Percentiles rank a stretch among this genome's conserved stretches.
phyloP scores from a whole-genome alignment of 495 filamentous ascomycete genomes.

The Neurospora sp. region DNA sequence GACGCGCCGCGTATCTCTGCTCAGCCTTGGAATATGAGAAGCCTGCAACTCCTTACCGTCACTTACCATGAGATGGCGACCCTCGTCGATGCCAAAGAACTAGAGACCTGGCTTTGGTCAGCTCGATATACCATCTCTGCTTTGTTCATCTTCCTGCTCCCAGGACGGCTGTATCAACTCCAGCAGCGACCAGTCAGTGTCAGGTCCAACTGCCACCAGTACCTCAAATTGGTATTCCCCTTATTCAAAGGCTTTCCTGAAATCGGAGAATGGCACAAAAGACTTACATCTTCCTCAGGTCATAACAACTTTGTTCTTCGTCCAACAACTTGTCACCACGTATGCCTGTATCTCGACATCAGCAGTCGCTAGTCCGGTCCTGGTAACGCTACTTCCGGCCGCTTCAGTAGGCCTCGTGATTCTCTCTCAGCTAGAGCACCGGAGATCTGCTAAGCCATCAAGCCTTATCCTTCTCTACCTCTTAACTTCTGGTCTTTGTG shows the following conservation, averaged over 20 bases:
- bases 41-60: background rate
- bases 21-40: background rate
- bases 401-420: slow-evolving; percentile 1
- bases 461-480: slow-evolving; percentile 9
- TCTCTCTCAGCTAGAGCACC: slow-evolving; percentile 7
- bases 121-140: background rate
- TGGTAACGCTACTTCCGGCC: background rate
- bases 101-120: background rate
- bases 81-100: background rate
- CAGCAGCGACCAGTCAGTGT: background rate
- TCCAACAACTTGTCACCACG: background rate
- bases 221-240: background rate
- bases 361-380: background rate
- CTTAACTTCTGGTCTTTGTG: slow-evolving; percentile 1
- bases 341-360: background rate
- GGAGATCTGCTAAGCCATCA: slow-evolving; percentile 1
- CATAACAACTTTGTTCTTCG: background rate
- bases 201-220: background rate
- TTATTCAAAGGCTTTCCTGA: background rate
- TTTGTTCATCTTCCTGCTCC: slow-evolving; percentile 5
- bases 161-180: slow-evolving; percentile 3
- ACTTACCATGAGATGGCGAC: background rate
- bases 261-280: background rate
- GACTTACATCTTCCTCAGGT: background rate
- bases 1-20: background rate